Evolutionary conservation across 768 basidiomycete species (phyloP).

Genomic region (Leucosporidium creatinivorum): DNA sequence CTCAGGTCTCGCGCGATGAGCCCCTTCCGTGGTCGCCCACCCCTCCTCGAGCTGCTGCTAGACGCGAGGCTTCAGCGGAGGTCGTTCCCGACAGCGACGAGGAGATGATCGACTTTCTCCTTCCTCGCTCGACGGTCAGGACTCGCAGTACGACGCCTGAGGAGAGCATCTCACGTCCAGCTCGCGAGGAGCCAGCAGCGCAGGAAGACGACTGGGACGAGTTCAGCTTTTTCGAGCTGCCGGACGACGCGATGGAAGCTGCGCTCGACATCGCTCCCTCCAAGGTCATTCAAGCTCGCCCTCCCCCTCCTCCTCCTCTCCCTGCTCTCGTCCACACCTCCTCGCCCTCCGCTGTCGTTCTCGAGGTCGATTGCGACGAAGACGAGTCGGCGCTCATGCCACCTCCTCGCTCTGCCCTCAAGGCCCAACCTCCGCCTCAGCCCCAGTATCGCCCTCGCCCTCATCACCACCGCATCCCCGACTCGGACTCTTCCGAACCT

Average conservation of each 20-base stretch:
- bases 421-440: background rate
- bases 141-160: too few relatives aligned
- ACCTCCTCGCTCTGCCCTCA: background rate
- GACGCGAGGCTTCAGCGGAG: background rate
- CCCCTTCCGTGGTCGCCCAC: too few relatives aligned
- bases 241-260: constrained; percentile 6
- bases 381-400: constrained; percentile 25
- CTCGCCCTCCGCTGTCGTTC: background rate
- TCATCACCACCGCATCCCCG: constrained; percentile 3
- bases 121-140: background rate
- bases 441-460: background rate
- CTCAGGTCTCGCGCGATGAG: too few relatives aligned
- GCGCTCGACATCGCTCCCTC: constrained; percentile 8
- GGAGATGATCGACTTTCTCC: background rate
- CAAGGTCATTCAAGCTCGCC: background rate
- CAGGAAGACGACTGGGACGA: constrained; percentile 14
- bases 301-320: background rate
- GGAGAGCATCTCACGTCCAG: background rate
- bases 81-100: constrained; percentile 1
- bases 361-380: background rate
- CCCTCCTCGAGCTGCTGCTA: too few relatives aligned
- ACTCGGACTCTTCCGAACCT: constrained; percentile 2
- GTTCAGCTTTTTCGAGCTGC: constrained; percentile 14
- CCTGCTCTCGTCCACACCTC: background rate
- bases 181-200: background rate